Evolutionary conservation across 2,329 filamentous ascomycete species (phyloP).

Genomic region (Exophiala alcalophila): DNA sequence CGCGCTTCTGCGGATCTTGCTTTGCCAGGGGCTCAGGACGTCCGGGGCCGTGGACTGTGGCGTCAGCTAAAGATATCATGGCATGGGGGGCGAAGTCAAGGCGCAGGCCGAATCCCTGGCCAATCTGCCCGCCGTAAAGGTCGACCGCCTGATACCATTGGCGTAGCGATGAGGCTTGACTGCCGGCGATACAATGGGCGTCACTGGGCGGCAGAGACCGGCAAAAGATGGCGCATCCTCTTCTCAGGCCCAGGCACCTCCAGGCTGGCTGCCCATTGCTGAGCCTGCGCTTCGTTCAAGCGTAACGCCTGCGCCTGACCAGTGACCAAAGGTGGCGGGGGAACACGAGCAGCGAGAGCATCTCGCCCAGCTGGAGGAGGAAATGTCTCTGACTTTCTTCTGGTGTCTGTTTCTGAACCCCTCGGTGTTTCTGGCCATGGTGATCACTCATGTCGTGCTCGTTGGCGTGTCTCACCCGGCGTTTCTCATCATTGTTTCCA

Average conservation of each 20-base stretch:
- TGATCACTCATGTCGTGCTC: no score
- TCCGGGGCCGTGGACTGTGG: constrained; percentile 16
- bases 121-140: constrained; percentile 14
- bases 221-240: background rate
- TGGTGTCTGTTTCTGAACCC: no score
- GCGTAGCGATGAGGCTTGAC: constrained; percentile 9
- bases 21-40: constrained; percentile 17
- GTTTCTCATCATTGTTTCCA: constrained; percentile 22
- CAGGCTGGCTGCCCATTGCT: background rate
- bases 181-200: constrained; percentile 3
- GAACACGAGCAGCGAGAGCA: no score
- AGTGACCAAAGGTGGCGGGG: no score
- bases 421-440: no score
- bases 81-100: constrained; percentile 26
- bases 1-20: no score
- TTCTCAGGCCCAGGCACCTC: constrained; percentile 10
- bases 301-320: no score
- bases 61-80: constrained; percentile 28
- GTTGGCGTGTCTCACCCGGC: constrained; percentile 20
- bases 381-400: no score
- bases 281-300: no score
- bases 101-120: constrained; percentile 24
- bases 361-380: no score
- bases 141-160: constrained; percentile 16
- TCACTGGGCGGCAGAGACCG: constrained; percentile 6